Conservation (phyloP, 2,329 filamentous ascomycete genomes). For the Cladophialophora chaetospira region DNA sequence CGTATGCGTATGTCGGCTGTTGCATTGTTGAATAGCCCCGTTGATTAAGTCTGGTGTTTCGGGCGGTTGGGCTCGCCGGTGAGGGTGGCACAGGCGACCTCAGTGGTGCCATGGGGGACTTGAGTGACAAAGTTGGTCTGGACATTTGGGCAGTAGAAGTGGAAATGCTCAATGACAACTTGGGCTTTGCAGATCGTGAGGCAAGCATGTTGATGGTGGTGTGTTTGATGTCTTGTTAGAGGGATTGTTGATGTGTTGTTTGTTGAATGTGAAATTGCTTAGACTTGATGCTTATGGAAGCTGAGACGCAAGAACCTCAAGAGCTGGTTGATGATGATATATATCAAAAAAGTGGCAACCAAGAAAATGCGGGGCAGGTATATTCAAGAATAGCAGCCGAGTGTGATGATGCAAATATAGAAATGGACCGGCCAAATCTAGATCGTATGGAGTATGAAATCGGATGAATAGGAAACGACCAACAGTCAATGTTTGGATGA, state of each 20-base stretch:
- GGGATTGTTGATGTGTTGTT: slow-evolving; percentile 6
- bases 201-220: slow-evolving; percentile 41
- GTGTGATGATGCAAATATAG: slow-evolving; percentile 31
- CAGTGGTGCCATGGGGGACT: slow-evolving; percentile 43
- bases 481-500: slow-evolving; percentile 37
- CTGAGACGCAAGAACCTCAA: slow-evolving; percentile 7
- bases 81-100: slow-evolving; percentile 47
- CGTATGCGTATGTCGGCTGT: slow-evolving; percentile 45
- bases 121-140: slow-evolving; percentile 45
- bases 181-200: slow-evolving; percentile 46
- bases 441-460: slow-evolving; percentile 29
- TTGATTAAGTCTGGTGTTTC: slow-evolving; percentile 42
- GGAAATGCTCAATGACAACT: slow-evolving; percentile 51
- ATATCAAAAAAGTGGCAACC: slow-evolving; percentile 11
- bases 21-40: slow-evolving; percentile 45
- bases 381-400: slow-evolving; percentile 34
- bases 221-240: background rate
- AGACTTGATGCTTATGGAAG: background rate
- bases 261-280: background rate
- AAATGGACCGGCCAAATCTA: slow-evolving; percentile 49
- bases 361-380: background rate
- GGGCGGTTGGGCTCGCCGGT: slow-evolving; percentile 45
- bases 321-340: slow-evolving; percentile 16
- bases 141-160: slow-evolving; percentile 40
- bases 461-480: slow-evolving; percentile 41